Evolutionary conservation across 1,284 basidiomycete genomes (phyloP), one percentile per base, ranked within the genome.

Genomic region (Fistulinella cinereoalba): DNA sequence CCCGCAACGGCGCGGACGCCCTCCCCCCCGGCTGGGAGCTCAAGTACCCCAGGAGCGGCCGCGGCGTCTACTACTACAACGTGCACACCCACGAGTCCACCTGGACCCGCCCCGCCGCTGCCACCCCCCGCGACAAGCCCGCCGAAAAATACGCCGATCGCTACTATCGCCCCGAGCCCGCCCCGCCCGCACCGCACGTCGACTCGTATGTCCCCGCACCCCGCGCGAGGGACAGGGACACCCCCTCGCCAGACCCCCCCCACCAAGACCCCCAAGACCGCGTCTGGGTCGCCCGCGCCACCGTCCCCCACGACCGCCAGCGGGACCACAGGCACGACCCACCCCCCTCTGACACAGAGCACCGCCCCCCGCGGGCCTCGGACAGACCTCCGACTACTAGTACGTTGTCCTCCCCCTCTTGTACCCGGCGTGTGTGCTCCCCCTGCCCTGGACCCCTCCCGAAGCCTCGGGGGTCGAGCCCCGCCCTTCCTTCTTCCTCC

Each of bases 371-470:
- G 53, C 66, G 64, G 55, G 70, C 68, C 61, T 62, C 66, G 52
- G 69, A 69, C 65, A 70, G 64, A 64, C 71, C 74, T 65, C 68
- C 79, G 69, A 66, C 80, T 75, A 68, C 74, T 69, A 85, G 84
- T 87, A 87, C 83, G 83, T 87, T 87, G 71, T 85, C 79, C 66
- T 65, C 62, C 66, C 67, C 69, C 69, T 64, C 64, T 68, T 66
- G 64, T 67, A 61, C 62, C 61, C 58, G 64, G 68, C 70, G 66
- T 58, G 56, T 56, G 60, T 62, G 56, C 66, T 72, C 68, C 71
- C 77, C 69, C 70, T 72, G 67, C 69, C 73, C 75, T 68, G 74
- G 60, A 65, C 67, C 69, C 73, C 73, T 75, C 57, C 69, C 66
- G 70, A 75, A 71, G 67, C 72, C 73, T 75, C 72, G 74, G 73